These are phyloP conservation scores for Cladophialophora yegresii DNA, from an alignment of 2,329 filamentous ascomycete genomes.

Conservation along the genomic window DNA sequence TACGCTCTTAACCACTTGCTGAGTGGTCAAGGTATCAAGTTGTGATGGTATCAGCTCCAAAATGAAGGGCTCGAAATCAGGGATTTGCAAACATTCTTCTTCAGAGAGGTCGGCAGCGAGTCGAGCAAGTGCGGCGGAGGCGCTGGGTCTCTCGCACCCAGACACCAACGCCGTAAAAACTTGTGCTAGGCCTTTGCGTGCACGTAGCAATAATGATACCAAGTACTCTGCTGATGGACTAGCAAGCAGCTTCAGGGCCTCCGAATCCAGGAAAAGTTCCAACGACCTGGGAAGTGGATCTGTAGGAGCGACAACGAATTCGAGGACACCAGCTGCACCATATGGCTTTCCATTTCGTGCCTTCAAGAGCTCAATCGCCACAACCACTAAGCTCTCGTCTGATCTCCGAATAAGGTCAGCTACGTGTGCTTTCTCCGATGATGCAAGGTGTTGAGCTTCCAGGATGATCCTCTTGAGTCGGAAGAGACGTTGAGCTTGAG, in stretches of 20 bases:
- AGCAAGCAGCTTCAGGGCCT: constrained; percentile 61
- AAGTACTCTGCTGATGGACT: constrained; percentile 70
- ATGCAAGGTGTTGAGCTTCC: constrained; percentile 4
- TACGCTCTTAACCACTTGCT: constrained; percentile 39
- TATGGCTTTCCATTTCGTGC: constrained; percentile 66
- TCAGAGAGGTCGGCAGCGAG: constrained; percentile 20
- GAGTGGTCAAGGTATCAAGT: constrained; percentile 36
- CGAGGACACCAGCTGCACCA: constrained; percentile 62
- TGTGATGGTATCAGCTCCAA: constrained; percentile 46
- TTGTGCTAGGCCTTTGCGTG: constrained; percentile 40
- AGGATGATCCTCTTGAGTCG: constrained; percentile 49
- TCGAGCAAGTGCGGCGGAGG: constrained; percentile 14
- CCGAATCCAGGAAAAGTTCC: constrained; percentile 55
- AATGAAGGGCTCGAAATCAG: constrained; percentile 33
- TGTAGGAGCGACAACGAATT: constrained; percentile 53
- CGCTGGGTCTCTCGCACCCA: constrained; percentile 37
- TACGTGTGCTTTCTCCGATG: constrained; percentile 7
- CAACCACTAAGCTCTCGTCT: constrained; percentile 43
- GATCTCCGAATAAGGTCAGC: constrained; percentile 25
- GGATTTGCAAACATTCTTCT: constrained; percentile 13
- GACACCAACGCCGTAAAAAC: constrained; percentile 43
- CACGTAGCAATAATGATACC: constrained; percentile 63
- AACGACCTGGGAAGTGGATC: constrained; percentile 3
- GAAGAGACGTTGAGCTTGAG: constrained; percentile 69
- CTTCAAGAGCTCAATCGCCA: constrained; percentile 54